phyloP scores from a whole-genome alignment of 2,329 filamentous ascomycete genomes.

The Nannizziopsis barbatae region DNA sequence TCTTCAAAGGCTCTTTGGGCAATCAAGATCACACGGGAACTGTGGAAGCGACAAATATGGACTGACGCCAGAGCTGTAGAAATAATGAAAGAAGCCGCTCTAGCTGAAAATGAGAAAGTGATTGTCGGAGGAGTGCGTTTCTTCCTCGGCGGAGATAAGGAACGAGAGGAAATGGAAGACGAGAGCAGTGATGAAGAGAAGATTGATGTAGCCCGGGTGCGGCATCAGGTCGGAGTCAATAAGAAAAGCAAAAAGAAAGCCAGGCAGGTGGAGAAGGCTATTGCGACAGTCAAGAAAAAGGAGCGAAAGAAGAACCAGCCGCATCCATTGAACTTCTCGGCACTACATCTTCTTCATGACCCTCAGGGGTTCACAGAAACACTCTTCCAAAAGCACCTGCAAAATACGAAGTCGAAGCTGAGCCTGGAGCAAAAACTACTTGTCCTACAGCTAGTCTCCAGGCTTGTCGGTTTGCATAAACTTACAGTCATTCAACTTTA shows the following conservation, averaged over 20 bases:
- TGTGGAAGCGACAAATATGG: conserved; percentile 97
- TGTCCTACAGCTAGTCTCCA: conserved; percentile 81
- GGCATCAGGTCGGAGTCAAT: conserved; percentile 81
- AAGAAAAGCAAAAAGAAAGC: conserved; percentile 90
- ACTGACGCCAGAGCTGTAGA: conserved; percentile 90
- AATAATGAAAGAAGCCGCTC: conserved; percentile 87
- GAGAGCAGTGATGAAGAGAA: conserved; percentile 70
- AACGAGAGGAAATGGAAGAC: conserved; percentile 84
- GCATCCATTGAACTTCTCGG: conserved; percentile 88
- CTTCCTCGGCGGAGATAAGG: conserved; percentile 92
- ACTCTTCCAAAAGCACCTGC: conserved; percentile 82
- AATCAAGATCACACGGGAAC: conserved; percentile 83
- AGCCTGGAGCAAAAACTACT: conserved; percentile 78
- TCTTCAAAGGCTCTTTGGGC: conserved; percentile 89
- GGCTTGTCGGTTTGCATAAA: conserved; percentile 85
- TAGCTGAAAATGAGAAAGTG: conserved; percentile 89
- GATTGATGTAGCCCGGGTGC: conserved; percentile 66
- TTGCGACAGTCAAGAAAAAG: conserved; percentile 67
- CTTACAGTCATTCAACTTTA: conserved; percentile 82
- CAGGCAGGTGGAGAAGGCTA: conserved; percentile 65
- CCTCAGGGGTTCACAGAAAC: conserved; percentile 87
- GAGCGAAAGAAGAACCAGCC: conserved; percentile 82
- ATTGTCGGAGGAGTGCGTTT: conserved; percentile 78
- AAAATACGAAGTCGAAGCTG: conserved; percentile 73
- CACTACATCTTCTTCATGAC: conserved; percentile 83